Conservation (phyloP, 2,329 filamentous ascomycete species). For the Ampelomyces quisqualis region DNA sequence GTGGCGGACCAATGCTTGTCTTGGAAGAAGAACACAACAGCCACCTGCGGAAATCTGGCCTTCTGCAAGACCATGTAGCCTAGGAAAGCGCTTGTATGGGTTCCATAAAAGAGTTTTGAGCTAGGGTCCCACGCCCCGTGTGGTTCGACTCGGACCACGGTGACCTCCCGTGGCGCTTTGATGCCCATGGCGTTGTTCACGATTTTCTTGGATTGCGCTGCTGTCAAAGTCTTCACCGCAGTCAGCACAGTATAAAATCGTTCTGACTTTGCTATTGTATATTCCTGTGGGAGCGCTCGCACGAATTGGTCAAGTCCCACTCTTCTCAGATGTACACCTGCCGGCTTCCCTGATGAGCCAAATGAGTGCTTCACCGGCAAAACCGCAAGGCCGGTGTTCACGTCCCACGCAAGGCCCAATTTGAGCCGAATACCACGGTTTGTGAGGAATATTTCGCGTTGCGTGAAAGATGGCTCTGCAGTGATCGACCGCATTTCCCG, state of each 20-base stretch:
- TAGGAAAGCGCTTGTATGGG: constrained; percentile 3
- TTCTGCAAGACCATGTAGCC: constrained; percentile 3
- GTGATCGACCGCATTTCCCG: constrained; percentile 4
- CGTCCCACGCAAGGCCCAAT: constrained; percentile 5
- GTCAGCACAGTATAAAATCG: constrained; percentile 5
- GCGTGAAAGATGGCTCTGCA: constrained; percentile 3
- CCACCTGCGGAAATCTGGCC: background rate
- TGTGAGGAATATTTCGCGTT: constrained; percentile 6
- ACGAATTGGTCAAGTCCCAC: constrained; percentile 5
- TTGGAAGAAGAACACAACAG: constrained; percentile 7
- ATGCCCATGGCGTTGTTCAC: constrained; percentile 3
- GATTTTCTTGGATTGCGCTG: background rate
- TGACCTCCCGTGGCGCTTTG: background rate
- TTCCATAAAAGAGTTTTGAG: constrained; percentile 2
- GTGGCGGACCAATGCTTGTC: constrained; percentile 4
- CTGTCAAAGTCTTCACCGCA: constrained; percentile 1
- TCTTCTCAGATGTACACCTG: constrained; percentile 7
- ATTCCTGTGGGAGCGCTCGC: constrained; percentile 5
- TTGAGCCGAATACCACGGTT: constrained; percentile 9
- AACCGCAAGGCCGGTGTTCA: constrained; percentile 7
- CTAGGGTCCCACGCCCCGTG: constrained; percentile 3
- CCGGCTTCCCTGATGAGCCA: background rate
- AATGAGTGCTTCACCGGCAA: constrained; percentile 8
- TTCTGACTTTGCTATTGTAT: constrained; percentile 1
- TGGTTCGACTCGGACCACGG: constrained; percentile 4